Percentiles rank a stretch among this genome's conserved stretches.
Conservation (phyloP, 2,329 filamentous ascomycete species). For the Aspergillus melleus region DNA sequence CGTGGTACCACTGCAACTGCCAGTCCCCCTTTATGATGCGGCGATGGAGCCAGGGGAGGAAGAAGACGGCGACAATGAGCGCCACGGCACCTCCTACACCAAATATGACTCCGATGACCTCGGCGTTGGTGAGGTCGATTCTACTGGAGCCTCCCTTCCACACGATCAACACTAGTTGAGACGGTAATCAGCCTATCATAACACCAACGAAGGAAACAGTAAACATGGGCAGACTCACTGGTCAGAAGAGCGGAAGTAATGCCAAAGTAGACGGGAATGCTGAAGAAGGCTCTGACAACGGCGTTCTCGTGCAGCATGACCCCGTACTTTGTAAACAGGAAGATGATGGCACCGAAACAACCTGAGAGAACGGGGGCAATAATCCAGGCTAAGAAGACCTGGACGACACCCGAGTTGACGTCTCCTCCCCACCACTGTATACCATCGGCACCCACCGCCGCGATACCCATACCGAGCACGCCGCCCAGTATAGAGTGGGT, state of each 20-base stretch:
- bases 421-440: constrained; percentile 20
- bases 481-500: constrained; percentile 22
- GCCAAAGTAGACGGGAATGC: constrained; percentile 18
- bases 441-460: constrained; percentile 13
- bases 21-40: constrained; percentile 16
- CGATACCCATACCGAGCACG: constrained; percentile 21
- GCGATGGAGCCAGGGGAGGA: constrained; percentile 19
- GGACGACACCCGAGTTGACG: constrained; percentile 21
- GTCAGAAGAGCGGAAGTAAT: constrained; percentile 18
- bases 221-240: constrained; percentile 6
- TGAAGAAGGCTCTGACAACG: constrained; percentile 12
- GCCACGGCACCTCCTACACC: constrained; percentile 16
- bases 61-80: constrained; percentile 8
- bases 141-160: constrained; percentile 20
- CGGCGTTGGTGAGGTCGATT: constrained; percentile 12
- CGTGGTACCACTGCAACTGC: constrained; percentile 14
- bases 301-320: constrained; percentile 14
- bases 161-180: constrained; percentile 19
- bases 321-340: constrained; percentile 18
- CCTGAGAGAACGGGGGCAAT: constrained; percentile 18
- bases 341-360: constrained; percentile 16
- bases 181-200: not conserved
- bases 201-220: not conserved
- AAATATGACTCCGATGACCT: constrained; percentile 14
- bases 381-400: constrained; percentile 22